Percentiles rank a stretch among this genome's conserved stretches.
These are phyloP conservation scores for Echria macrotheca DNA, from an alignment of 495 filamentous ascomycete genomes.

Conservation along the genomic window DNA sequence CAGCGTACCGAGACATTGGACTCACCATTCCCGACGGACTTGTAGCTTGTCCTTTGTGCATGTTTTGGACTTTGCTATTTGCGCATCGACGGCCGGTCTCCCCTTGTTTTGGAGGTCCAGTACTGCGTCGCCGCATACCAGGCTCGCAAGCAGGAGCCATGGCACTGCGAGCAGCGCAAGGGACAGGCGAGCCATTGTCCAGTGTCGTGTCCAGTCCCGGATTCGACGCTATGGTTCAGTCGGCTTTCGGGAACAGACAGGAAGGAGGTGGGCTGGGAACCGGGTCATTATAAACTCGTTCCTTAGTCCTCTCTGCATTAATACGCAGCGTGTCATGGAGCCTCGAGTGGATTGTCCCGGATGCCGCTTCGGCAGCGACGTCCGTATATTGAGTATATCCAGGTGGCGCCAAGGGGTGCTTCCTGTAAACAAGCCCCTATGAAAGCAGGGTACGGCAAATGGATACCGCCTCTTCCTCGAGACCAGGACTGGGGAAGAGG, in stretches of 20 bases:
- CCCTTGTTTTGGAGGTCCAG: conserved; percentile 38
- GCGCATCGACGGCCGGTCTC: conserved; percentile 32
- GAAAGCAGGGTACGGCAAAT: conserved; percentile 6
- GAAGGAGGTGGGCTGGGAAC: conserved; percentile 5
- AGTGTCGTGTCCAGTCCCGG: neutral
- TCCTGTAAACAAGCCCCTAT: conserved; percentile 10
- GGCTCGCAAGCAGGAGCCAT: conserved; percentile 22
- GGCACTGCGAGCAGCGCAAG: conserved; percentile 25
- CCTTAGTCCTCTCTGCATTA: neutral
- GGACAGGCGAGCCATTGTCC: conserved; percentile 25
- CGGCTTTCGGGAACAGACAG: neutral
- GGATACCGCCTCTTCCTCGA: neutral
- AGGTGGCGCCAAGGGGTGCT: neutral
- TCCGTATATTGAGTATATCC: neutral
- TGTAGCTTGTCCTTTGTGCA: conserved; percentile 45
- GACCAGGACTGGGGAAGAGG: neutral
- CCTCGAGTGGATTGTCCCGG: too few relatives aligned
- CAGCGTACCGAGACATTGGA: too few relatives aligned
- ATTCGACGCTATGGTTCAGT: neutral
- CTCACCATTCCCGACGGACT: conserved; percentile 47
- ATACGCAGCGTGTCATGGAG: too few relatives aligned
- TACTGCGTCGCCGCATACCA: conserved; percentile 35
- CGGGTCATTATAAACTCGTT: conserved; percentile 11
- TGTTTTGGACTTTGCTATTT: conserved; percentile 38
- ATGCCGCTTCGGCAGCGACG: neutral